These are phyloP conservation scores for Cocos nucifera DNA, from an alignment of 176 grass and related monocot species.

Conservation along the genomic window DNA sequence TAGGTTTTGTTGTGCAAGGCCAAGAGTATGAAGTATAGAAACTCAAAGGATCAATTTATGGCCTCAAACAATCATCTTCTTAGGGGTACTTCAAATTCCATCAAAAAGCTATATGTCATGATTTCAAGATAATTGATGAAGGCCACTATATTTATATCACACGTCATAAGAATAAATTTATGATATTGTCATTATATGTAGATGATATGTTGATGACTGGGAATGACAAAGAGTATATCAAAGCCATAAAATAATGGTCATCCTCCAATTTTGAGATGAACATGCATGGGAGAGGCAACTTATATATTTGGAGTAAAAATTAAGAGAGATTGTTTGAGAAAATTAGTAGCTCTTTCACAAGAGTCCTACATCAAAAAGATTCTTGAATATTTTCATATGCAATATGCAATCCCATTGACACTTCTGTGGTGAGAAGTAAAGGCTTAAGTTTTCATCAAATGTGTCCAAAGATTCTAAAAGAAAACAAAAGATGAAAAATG, in stretches of 20 bases:
- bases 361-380: too few species aligned
- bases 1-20: neutral
- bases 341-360: too few species aligned
- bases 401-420: too few species aligned
- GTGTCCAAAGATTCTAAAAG: neutral
- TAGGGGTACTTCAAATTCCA: neutral
- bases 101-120: neutral
- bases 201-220: neutral
- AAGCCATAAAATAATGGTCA: neutral
- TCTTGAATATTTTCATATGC: too few species aligned
- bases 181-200: neutral
- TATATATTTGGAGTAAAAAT: too few species aligned
- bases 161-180: neutral
- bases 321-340: too few species aligned
- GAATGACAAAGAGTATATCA: neutral
- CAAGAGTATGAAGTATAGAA: neutral
- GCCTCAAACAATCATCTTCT: neutral
- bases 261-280: too few species aligned
- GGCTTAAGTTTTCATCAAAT: neutral
- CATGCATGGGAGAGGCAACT: too few species aligned
- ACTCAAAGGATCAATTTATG: neutral
- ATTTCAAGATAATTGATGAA: neutral
- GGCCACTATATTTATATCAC: neutral
- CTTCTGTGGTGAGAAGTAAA: too few species aligned
- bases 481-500: neutral